These are phyloP conservation scores for Albugo candida DNA, from an alignment of 352 stramenopile species.

Conservation along the genomic window DNA sequence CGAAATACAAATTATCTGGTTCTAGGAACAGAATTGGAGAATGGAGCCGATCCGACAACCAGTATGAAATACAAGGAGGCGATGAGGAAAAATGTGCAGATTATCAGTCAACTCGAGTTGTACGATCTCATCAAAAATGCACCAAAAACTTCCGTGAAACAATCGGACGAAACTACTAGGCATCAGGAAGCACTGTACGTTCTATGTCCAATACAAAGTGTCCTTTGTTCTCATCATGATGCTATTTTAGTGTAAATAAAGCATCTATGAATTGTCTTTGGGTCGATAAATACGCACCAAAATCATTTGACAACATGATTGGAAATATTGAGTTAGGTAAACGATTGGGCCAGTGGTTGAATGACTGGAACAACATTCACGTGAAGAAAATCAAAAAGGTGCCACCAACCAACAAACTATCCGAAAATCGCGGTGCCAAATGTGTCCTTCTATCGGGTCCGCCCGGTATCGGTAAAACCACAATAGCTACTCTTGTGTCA, in stretches of 20 bases:
- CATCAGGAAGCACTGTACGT: conserved; percentile 22
- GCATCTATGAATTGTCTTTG: conserved; percentile 66
- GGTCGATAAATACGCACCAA: conserved; percentile 94
- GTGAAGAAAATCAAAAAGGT: conserved; percentile 72
- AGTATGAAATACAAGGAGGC: conserved; percentile 83
- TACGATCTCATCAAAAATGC: conserved; percentile 61
- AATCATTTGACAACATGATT: conserved; percentile 81
- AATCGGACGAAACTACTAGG: conserved; percentile 28
- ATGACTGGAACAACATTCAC: conserved; percentile 64
- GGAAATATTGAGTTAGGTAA: conserved; percentile 81
- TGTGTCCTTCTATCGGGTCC: conserved; percentile 92
- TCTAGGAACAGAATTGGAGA: conserved; percentile 36
- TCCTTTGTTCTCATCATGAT: conserved; percentile 8
- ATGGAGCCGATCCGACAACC: conserved; percentile 31
- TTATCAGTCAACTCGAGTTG: conserved; percentile 74
- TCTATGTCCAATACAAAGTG: conserved; percentile 6
- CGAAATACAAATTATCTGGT: conserved; percentile 63
- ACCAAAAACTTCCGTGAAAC: conserved; percentile 41
- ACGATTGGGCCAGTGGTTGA: conserved; percentile 75
- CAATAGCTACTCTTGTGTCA: conserved; percentile 86
- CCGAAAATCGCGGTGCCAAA: conserved; percentile 82
- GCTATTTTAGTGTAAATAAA: conserved; percentile 5
- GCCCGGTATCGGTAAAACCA: conserved; percentile 93
- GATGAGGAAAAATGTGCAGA: conserved; percentile 56
- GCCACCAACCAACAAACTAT: conserved; percentile 37